These are phyloP conservation scores for Ministeria vibrans DNA, from an alignment of 78 protist species.

Conservation along the genomic window DNA sequence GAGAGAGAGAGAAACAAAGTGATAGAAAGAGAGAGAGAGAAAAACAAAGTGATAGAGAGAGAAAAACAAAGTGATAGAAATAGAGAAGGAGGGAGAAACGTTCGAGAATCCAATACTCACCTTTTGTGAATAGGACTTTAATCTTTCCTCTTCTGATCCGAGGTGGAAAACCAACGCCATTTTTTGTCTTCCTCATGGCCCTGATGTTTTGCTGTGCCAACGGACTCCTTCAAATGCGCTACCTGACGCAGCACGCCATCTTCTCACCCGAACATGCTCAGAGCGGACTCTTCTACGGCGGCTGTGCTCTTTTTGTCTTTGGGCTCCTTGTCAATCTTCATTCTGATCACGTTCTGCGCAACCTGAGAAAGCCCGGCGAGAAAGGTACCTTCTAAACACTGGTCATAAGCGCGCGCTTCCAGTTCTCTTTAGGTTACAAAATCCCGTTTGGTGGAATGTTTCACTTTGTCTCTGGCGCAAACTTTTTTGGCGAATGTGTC, in stretches of 20 bases:
- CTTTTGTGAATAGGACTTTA: too few species aligned
- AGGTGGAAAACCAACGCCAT: background rate
- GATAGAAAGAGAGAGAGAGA: too few species aligned
- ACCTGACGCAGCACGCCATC: background rate
- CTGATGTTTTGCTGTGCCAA: constrained; percentile 1
- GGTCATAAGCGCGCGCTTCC: too few species aligned
- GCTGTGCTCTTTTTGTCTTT: background rate
- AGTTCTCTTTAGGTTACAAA: background rate
- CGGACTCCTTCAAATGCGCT: constrained; percentile 22
- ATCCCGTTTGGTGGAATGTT: constrained; percentile 41
- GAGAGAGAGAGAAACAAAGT: too few species aligned
- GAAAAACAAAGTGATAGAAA: too few species aligned
- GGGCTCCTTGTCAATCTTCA: constrained; percentile 48
- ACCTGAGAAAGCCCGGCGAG: constrained; percentile 43
- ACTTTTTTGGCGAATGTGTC: constrained; percentile 56
- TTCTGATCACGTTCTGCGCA: constrained; percentile 27
- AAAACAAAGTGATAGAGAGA: too few species aligned
- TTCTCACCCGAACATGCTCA: background rate
- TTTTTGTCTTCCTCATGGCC: constrained; percentile 7
- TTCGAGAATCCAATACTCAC: too few species aligned
- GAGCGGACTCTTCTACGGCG: background rate
- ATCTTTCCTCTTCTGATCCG: background rate
- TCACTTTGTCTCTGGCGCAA: constrained; percentile 51
- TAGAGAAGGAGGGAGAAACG: too few species aligned
- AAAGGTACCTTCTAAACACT: too few species aligned